Conservation (phyloP, 1,139 yeast species). For the Scheffersomyces illinoinensis region DNA sequence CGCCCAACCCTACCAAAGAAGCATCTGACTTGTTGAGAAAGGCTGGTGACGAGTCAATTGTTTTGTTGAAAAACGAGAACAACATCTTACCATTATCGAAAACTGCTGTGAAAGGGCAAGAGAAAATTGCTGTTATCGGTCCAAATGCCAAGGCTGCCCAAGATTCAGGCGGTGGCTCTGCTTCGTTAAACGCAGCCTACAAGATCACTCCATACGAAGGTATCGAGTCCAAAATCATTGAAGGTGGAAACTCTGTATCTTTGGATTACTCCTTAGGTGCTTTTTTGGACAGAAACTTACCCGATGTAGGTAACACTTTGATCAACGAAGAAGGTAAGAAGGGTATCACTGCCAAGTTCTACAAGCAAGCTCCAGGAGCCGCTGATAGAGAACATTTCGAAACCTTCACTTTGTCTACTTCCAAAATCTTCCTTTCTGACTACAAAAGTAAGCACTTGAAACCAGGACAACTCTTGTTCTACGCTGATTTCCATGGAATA, state of each 20-base stretch:
- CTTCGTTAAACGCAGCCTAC: conserved; percentile 32
- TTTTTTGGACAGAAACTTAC: conserved; percentile 27
- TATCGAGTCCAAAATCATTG: conserved; percentile 24
- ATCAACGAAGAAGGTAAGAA: conserved; percentile 30
- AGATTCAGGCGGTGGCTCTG: conserved; percentile 42
- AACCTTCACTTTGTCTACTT: conserved; percentile 1
- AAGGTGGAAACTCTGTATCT: conserved; percentile 17
- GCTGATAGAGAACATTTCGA: conserved; percentile 5
- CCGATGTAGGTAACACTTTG: conserved; percentile 26
- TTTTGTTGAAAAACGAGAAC: conserved; percentile 21
- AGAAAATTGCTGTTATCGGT: conserved; percentile 37
- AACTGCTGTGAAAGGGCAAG: conserved; percentile 7
- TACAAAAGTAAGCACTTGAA: conserved; percentile 4
- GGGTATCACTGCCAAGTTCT: conserved; percentile 45
- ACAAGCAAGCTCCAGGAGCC: conserved; percentile 32
- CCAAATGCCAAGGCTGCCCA: conserved; percentile 36
- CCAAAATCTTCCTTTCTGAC: conserved; percentile 9
- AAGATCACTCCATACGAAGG: conserved; percentile 36
- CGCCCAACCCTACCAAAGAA: conserved; percentile 14
- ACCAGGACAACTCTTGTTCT: conserved; percentile 17
- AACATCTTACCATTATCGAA: conserved; percentile 15
- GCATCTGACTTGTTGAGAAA: conserved; percentile 15
- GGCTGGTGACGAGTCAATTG: conserved; percentile 19
- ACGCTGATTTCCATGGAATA: conserved; percentile 44
- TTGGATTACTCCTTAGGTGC: conserved; percentile 33